Base-by-base conservation (phyloP, 2,329 filamentous ascomycete species). In the Lasiodiplodia sp. region DNA sequence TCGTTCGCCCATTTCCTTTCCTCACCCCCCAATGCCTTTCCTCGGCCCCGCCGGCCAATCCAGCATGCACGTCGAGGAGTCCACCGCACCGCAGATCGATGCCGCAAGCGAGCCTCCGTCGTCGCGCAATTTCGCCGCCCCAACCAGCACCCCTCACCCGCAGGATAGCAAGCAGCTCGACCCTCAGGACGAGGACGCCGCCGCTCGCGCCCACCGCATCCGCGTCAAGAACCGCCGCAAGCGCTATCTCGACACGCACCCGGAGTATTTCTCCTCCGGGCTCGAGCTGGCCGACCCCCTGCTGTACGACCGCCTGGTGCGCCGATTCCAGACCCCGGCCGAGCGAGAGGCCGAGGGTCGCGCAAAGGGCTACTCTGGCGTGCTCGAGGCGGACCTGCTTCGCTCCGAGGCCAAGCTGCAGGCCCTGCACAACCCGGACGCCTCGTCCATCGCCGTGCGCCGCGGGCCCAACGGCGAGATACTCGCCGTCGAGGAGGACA, bases 221-320 rank as follows among this genome's bases (percentile, higher is more conserved):
- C 83, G 84, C 40, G 81, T 87, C 31, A 93, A 92, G 80, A 96
- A 96, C 79, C 87, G 93, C 63, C 87, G 93, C 16, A 90, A 92
- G 72, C 89, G 90, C 74, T 96, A 93, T 76, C 85, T 97, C 28
- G 87, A 90, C 70, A 83, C 87, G 4, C 87, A 95, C 75, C 90
- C 91, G 2, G 86, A 88, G 66, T 97, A 96, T 81, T 91, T 95
- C 76, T 79, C 81, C 57, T 73, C 86, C 57, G 84, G 85, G 67
- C 86, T 90, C 69, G 89, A 91, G 79, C 84, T 90, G 72, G 88
- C 87, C 86, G 92, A 96, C 79, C 93, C 93, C 0, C 82, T 95
- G 10, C 86, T 96, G 38, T 97, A 97, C 83, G 92, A 96, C 78
- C 87, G 88, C 66, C 85, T 96, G 28, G 87, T 97, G 70, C 89